phyloP scores from a whole-genome alignment of 352 stramenopile genomes.

The Blastocystis sp. region DNA sequence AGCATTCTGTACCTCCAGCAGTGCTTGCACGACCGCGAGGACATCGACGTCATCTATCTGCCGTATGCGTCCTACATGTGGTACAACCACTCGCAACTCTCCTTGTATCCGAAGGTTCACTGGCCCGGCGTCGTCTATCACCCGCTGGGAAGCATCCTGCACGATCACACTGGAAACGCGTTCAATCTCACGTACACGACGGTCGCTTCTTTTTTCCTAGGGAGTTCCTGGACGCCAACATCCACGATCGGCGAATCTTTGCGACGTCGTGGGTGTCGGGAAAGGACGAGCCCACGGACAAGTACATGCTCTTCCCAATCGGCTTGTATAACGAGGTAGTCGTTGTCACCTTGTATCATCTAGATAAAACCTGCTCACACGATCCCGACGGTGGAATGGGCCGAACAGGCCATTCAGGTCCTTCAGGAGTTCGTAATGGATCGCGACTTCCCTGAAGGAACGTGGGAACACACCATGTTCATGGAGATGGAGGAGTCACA shows the following conservation, averaged over 20 bases:
- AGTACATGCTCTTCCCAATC: slow-evolving; percentile 19
- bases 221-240: slow-evolving; percentile 41
- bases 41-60: slow-evolving; percentile 41
- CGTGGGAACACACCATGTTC: slow-evolving; percentile 9
- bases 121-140: slow-evolving; percentile 50
- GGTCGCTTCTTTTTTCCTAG: neutral
- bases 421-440: neutral
- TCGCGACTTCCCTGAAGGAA: neutral
- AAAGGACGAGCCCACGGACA: slow-evolving; percentile 16
- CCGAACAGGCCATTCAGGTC: neutral
- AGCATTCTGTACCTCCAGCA: slow-evolving; percentile 31
- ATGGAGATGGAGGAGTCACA: neutral
- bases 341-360: neutral
- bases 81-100: slow-evolving; percentile 28
- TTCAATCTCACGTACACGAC: slow-evolving; percentile 37
- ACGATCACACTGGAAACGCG: slow-evolving; percentile 14
- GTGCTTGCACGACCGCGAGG: neutral
- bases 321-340: slow-evolving; percentile 21
- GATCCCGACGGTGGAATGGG: neutral
- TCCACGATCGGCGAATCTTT: neutral
- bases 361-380: neutral
- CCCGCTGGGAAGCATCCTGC: slow-evolving; percentile 21
- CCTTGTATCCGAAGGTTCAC: neutral
- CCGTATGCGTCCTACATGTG: slow-evolving; percentile 55
- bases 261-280: neutral